These are phyloP conservation scores for Chrysoporthe cubensis DNA, from an alignment of 2,329 filamentous ascomycete species.

Conservation along the genomic window DNA sequence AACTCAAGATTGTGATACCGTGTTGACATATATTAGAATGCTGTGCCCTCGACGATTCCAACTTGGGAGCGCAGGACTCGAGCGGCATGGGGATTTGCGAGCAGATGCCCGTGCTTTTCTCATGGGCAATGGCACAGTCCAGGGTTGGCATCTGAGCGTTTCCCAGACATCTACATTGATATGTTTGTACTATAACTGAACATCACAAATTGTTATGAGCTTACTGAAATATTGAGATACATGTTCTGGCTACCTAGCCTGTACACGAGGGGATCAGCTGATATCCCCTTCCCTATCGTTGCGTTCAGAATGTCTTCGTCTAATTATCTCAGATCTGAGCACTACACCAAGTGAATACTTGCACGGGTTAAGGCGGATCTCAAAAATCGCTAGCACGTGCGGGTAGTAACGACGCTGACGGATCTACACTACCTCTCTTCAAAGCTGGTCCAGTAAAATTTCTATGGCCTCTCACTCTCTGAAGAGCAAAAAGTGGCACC, in stretches of 20 bases:
- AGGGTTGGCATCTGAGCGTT: no score
- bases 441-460: neutral
- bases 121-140: no score
- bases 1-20: no score
- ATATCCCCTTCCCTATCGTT: neutral
- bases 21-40: no score
- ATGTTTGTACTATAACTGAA: no score
- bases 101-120: no score
- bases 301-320: neutral
- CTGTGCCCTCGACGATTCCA: no score
- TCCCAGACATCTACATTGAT: no score
- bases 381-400: neutral
- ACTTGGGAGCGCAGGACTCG: no score
- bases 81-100: no score
- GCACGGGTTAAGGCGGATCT: neutral
- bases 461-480: neutral
- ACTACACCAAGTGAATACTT: neutral
- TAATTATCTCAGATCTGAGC: no score
- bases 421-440: neutral
- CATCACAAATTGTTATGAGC: no score
- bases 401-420: neutral
- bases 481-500: neutral
- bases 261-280: neutral
- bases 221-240: neutral
- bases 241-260: neutral